phyloP scores from a whole-genome alignment of 1,139 yeast genomes.

The Geotrichum phurueaensis region DNA sequence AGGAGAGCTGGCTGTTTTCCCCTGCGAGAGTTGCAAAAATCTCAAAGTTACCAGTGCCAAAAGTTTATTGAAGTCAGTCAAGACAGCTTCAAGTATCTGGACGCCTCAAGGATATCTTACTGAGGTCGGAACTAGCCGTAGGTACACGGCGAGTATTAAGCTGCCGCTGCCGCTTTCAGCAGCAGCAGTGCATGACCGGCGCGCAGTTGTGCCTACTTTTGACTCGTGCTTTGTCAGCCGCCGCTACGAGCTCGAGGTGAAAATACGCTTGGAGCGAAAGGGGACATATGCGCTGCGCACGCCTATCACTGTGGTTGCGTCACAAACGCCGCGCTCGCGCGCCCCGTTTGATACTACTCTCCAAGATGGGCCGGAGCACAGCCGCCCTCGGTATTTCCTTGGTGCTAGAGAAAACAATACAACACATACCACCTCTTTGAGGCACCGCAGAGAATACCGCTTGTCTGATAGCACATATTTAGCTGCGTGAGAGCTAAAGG shows the following conservation, averaged over 20 bases:
- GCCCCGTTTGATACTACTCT: neutral
- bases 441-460: neutral
- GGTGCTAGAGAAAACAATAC: neutral
- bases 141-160: neutral
- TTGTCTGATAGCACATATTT: neutral
- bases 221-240: neutral
- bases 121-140: neutral
- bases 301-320: neutral
- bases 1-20: neutral
- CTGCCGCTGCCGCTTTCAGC: neutral
- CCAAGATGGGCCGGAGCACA: neutral
- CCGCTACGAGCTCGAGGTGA: neutral
- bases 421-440: neutral
- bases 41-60: neutral
- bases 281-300: neutral
- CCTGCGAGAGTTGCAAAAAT: neutral
- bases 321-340: neutral
- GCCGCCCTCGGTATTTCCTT: neutral
- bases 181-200: neutral
- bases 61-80: neutral
- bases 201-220: neutral
- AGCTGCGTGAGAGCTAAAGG: neutral
- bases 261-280: neutral
- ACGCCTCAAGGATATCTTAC: neutral
- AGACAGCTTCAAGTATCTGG: neutral